Base-by-base conservation (phyloP, 345 rosid species). In the Hypericum perforatum region DNA sequence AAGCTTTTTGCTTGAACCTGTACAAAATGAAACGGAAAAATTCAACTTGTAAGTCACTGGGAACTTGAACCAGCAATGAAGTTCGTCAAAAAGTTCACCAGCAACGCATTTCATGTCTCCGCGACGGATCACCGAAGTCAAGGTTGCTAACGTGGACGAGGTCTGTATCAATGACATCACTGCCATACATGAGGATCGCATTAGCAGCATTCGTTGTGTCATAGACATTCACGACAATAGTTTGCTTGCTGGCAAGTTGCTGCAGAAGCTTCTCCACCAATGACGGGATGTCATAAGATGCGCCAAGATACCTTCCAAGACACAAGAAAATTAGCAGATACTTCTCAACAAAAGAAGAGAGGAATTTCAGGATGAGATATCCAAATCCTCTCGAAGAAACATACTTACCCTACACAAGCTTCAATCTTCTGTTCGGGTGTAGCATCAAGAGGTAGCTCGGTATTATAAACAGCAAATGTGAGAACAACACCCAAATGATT, bases 21-120 rank as follows among this genome's bases (percentile, higher is more conserved):
- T 51, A 60, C 42, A 39, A 11, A 7, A 9, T 8, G 55, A 44
- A 63, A 37, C 56, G 48, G 37, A 56, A 42, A 15, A 63, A 44
- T 12, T 37, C 8, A n/a, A 50, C 55, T 32, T n/a, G 57, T 7
- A 56, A 9, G 60, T 16, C 62, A 55, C 66, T 50, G 58, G 44
- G 46, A 40, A 41, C 56, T 51, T 52, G 41, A 36, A 49, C n/a
- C 41, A 45, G 44, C 45, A 42, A 56, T 53, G 14, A 46, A 13
- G 12, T 53, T 29, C 40, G 55, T 54, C 10, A 16, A 15, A 53
- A 53, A 63, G 57, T 64, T 57, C 58, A 85, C 98, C 98, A 81
- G 92, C 98, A 91, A 60, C 74, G 95, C 96, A 91, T 87, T 74
- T 87, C 90, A 60, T 91, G 98, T 63, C 71, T 87, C 73, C 96